Base-by-base conservation (phyloP, 73 alveolate genomes). In the Stentor roeselii region DNA sequence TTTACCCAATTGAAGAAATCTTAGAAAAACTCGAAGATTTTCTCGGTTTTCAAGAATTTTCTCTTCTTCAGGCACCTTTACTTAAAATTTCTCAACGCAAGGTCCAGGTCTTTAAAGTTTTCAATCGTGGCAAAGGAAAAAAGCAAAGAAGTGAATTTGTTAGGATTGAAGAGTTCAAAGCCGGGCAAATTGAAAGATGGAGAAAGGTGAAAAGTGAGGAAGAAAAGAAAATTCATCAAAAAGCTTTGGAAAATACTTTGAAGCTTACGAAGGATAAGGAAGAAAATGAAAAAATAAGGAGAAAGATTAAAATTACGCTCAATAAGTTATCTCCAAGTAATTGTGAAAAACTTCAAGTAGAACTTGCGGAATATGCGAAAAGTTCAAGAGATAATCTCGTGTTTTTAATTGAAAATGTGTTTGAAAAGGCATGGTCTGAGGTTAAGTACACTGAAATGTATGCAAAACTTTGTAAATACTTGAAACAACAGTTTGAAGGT, bases 251-350 rank as follows among this genome's bases (percentile, higher is more conserved):
- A 14, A 30, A 11, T 6, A 61, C 37, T 30, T 30, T 30, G 27
- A 61, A 61, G 38, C 42, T 61, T 6, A 61, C 82, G 37, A 61
- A 11, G 14, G 15, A 14, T 61, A 30, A 14, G 42, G 37, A n/a
- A 11, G 37, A 30, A 61, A 35, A 30, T 14, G 58, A 61, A 61
- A 61, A 61, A 61, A 61, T 61, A 6, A 30, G 14, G 27, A 35
- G 82, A 30, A 61, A 61, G 27, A 61, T 61, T 14, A 61, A 61
- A 61, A 35, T 35, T 14, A 61, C 82, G 27, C 42, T 61, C 14
- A 61, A 61, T 35, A 61, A 61, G 27, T 61, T 61, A 61, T 30
- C 82, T 6, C 82, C 82, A 30, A 61, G 42, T 35, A 61, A 61
- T 35, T 11, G 6, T 30, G 82, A 61, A 61, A 61, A 35, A 35